Base-by-base conservation (phyloP, 768 basidiomycete species). In the Hericium rajendrae region DNA sequence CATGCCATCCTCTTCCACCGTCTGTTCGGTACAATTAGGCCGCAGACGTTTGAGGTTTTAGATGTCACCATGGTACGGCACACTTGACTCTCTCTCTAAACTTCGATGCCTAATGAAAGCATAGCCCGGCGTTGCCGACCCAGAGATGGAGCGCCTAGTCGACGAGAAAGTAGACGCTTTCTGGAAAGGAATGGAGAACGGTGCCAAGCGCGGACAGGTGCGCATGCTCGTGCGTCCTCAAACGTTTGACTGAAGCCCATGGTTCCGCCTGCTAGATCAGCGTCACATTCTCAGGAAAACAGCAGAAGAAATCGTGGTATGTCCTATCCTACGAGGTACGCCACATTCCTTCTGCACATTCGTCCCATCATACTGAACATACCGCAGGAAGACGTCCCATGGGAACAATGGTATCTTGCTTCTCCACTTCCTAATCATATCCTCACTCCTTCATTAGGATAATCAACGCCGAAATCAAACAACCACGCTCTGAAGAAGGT, bases 1-100 rank as follows among this genome's bases (percentile, higher is more conserved):
- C 91, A 92, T 64, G 76, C 88, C 0, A 85, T 92, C 51, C 73
- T 92, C 15, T 92, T 93, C 66, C 90, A 93, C 66, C 80, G 90
- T 8, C 74, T 91, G 18, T 89, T 92, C 65, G 91, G 90, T 3
- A 83, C 81, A 0, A 78, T 92, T 46, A 88, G 85, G 62, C 86
- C 91, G 0, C 79, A 80, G 62, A 84, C 78, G 2, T 85, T 87
- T 58, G 90, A 92, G 57, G 83, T 92, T 0, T 76, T 91, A 11
- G 90, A 92, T 67, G 83, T 93, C 20, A 91, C 89, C 1, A 85
- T 93, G 84, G 89, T 90, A 54, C 41, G 82, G 3, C 32, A 4
- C 2, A 24, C 15, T n/a, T 53, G 38, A n/a, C n/a, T 54, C 18
- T 38, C 22, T 38, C n/a, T 26, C 5, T 46, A 39, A 10, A 16